Evolutionary conservation across 768 basidiomycete genomes (phyloP).

Genomic region (Pseudohyphozyma bogoriensis): DNA sequence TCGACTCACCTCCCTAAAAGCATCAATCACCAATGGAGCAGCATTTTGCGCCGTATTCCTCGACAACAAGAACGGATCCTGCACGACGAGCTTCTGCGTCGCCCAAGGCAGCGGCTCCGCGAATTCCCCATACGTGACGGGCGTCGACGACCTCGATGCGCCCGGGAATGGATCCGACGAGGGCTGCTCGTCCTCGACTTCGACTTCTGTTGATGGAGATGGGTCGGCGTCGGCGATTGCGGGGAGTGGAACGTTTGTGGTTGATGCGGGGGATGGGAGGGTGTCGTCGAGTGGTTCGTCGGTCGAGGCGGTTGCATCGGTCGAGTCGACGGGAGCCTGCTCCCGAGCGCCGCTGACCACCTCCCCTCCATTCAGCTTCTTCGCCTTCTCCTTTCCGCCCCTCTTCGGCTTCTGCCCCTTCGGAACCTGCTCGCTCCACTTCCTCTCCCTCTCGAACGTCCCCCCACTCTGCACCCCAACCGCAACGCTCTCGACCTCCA

Average conservation of each 20-base stretch:
- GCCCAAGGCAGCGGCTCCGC: conserved; percentile 25
- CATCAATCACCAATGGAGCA: conserved; percentile 20
- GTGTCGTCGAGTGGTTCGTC: no score
- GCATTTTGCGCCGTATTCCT: conserved; percentile 29
- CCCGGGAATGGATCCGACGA: not conserved
- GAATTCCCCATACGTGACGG: conserved; percentile 20
- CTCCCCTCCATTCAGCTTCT: conserved; percentile 2
- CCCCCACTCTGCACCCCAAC: conserved; percentile 16
- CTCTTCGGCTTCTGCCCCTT: not conserved
- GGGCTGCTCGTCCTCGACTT: not conserved
- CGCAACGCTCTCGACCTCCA: not conserved
- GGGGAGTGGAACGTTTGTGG: not conserved
- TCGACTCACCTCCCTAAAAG: conserved; percentile 15
- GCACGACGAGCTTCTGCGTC: conserved; percentile 29
- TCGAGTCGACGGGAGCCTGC: not conserved
- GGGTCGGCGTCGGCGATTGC: not conserved
- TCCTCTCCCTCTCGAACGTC: conserved; percentile 6
- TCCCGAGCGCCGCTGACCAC: not conserved
- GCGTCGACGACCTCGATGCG: conserved; percentile 13
- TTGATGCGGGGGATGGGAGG: no score
- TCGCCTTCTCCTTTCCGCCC: not conserved
- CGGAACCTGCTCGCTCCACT: not conserved
- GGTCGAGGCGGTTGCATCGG: no score
- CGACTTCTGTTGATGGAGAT: not conserved
- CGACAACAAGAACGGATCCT: conserved; percentile 32